A percentile compares a stretch with the other conserved stretches of the same genome.
Evolutionary conservation across 768 basidiomycete species (phyloP).

Genomic region (Xerocomellus amylosporus): DNA sequence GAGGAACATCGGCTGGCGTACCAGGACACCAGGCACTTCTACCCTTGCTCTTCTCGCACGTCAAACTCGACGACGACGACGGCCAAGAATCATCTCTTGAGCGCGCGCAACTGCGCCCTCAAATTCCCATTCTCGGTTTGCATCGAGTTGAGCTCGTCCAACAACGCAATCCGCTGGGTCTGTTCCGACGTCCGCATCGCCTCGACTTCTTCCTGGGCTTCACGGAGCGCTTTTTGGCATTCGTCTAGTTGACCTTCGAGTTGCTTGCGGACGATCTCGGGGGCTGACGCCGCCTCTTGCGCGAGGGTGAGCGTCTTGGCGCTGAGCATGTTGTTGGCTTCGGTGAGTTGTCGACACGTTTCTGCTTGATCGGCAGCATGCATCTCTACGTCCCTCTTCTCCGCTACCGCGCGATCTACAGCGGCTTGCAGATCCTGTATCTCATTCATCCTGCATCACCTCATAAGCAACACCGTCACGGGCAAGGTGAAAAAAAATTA

Average conservation of each 20-base stretch:
- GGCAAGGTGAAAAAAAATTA: neutral
- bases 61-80: neutral
- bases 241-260: constrained; percentile 65
- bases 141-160: constrained; percentile 85
- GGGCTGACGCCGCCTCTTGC: constrained; percentile 36
- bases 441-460: constrained; percentile 58
- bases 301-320: constrained; percentile 58
- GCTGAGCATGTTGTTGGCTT: constrained; percentile 76
- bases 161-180: constrained; percentile 73
- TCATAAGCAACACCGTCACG: neutral
- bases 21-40: neutral
- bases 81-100: constrained; percentile 35
- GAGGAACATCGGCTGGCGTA: neutral
- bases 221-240: constrained; percentile 56
- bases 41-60: neutral
- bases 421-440: constrained; percentile 55
- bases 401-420: constrained; percentile 55
- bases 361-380: constrained; percentile 72
- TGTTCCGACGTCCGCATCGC: constrained; percentile 70
- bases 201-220: constrained; percentile 66
- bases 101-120: constrained; percentile 65
- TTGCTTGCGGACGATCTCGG: constrained; percentile 53
- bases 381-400: constrained; percentile 69
- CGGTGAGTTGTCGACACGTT: constrained; percentile 66
- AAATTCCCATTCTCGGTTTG: constrained; percentile 76